Evolutionary conservation across 2,329 filamentous ascomycete species (phyloP).

Genomic region (Botryotinia calthae): DNA sequence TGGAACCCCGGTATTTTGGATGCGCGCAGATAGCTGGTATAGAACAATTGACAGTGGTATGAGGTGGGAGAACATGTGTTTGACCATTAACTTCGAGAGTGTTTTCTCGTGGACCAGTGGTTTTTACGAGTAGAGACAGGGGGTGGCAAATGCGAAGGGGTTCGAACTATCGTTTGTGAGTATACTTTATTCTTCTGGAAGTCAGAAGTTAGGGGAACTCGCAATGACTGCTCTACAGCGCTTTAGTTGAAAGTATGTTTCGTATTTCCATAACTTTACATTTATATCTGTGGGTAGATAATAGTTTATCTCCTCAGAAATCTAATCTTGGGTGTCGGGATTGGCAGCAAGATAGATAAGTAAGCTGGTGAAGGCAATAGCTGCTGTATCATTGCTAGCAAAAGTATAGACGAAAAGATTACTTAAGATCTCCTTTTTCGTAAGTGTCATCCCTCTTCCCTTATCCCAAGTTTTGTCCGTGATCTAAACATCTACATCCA

Average conservation of each 20-base stretch:
- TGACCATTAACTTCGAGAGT: not conserved
- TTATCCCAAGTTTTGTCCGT: not conserved
- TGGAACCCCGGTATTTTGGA: not conserved
- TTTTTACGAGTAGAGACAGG: constrained; percentile 4
- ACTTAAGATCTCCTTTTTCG: constrained; percentile 1
- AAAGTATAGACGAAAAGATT: constrained; percentile 15
- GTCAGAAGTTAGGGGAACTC: not conserved
- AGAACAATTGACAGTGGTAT: not conserved
- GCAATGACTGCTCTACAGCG: not conserved
- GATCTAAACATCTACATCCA: not conserved
- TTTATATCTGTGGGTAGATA: not conserved
- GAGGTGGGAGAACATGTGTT: not conserved
- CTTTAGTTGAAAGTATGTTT: not conserved
- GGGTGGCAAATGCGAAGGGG: constrained; percentile 7
- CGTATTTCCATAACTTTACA: not conserved
- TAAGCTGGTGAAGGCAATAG: not conserved
- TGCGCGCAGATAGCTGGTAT: constrained; percentile 5
- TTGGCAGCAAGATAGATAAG: not conserved
- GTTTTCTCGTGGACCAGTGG: not conserved
- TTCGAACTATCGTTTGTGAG: not conserved
- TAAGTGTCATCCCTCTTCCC: constrained; percentile 8
- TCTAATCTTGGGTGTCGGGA: not conserved
- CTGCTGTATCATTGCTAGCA: constrained; percentile 2
- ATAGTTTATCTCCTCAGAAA: constrained; percentile 6
- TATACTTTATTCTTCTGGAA: not conserved